Base-by-base conservation (phyloP, 164 flowering plant species). In the Sextonia rubra region DNA sequence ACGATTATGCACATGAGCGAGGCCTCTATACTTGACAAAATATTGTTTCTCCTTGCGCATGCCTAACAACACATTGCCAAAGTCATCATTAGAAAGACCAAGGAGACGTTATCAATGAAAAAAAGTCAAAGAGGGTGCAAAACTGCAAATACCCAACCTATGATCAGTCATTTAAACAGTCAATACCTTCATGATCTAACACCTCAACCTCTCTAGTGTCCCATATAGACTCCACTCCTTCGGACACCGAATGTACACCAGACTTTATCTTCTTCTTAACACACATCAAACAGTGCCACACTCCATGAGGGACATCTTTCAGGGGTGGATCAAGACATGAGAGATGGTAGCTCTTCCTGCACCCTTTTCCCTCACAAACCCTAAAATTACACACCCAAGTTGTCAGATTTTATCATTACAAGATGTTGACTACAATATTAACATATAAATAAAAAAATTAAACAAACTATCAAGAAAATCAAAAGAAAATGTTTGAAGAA, bases 1-100 rank as follows among this genome's bases (percentile, higher is more conserved):
- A 32, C 73, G 81, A 78, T 89, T 92, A 77, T 92, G 92, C 75
- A 86, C 81, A 82, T 92, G 95, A 70, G 97, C 88, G 76, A 89
- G 90, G 71, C 88, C 89, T 73, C 80, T 83, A 79, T 86, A 90
- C 72, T 90, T 90, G 6, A 92, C 94, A 60, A 90, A 77, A 81
- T 78, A 92, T 44, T 92, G 83, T 78, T 77, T 88, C 82, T 84
- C 80, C 75, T 37, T 79, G 71, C 65, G 80, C 73, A 60, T 37
- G 55, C 87, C 93, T 88, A 64, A 9, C 56, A 74, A 44, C 74
- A 77, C 78, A 73, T n/a, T 49, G 75, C 29, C 18, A 23, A 30
- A 64, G 23, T 64, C 15, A 64, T 63, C 52, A 75, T 63, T 60
- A 70, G 32, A 67, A 66, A 63, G 56, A 71, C 49, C 20, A 62